These are phyloP conservation scores for Lentinula raphanica DNA, from an alignment of 768 basidiomycete genomes.

Conservation along the genomic window DNA sequence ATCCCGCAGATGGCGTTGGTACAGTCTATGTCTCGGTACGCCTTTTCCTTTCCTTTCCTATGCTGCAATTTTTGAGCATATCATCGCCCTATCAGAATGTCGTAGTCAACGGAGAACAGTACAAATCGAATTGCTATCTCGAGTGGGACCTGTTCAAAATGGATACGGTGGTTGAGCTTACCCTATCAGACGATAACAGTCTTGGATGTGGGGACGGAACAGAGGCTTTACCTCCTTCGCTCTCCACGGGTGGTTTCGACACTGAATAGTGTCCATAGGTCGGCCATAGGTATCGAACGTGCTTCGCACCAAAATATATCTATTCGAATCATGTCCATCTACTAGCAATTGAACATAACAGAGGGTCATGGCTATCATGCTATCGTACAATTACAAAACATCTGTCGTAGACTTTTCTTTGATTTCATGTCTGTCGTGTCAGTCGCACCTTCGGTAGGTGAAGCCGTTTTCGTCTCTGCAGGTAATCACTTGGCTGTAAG, in stretches of 20 bases:
- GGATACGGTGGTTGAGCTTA: conserved; percentile 50
- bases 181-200: conserved; percentile 48
- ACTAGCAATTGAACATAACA: background rate
- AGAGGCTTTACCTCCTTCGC: conserved; percentile 50
- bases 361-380: background rate
- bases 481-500: background rate
- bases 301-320: background rate
- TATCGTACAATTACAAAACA: background rate
- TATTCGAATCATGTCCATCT: background rate
- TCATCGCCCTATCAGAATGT: conserved; percentile 39
- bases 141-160: conserved; percentile 60
- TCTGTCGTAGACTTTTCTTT: background rate
- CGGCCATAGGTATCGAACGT: no score
- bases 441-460: background rate
- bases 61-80: background rate
- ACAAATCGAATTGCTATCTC: conserved; percentile 60
- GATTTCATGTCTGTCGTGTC: background rate
- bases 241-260: conserved; percentile 57
- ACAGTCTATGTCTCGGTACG: conserved; percentile 53
- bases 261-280: no score
- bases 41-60: background rate
- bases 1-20: conserved; percentile 46
- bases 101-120: conserved; percentile 48
- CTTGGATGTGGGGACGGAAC: conserved; percentile 44
- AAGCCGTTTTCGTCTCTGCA: background rate